Evolutionary conservation across 1,139 yeast species (phyloP), one percentile per base, ranked within the genome.

Genomic region (Saccharomyces hybrid): DNA sequence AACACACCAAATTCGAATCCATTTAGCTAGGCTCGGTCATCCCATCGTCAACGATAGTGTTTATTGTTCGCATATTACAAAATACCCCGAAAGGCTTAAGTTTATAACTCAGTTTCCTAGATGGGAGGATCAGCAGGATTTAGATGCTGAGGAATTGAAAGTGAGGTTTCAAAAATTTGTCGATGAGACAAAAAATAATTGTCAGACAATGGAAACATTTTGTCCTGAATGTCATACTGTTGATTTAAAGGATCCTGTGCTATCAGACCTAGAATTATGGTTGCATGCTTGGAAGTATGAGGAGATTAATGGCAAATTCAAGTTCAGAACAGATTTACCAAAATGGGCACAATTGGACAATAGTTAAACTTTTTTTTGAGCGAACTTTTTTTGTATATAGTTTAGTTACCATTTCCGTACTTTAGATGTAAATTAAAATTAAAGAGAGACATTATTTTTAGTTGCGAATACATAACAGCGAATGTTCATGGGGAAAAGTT

Each of bases 1-100:
- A 61, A 85, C 87, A 61, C 95, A 87, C 67, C 95, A 87, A 66
- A 85, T 87, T 25, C 73, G 95, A 53, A 84, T 86, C 6, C 95
- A 87, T 70, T 69, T 87, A 31, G 76, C 87, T 27, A 77, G 82
- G 54, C 53, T 85, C 52, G 88, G 89, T 0, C 74, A 68, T 60
- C 93, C 96, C 0, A 88, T 88, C 9, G 77, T 75, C 1, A 86
- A 87, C 60, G 96, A 88, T 65, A 78, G 78, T 8, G 68, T 83
- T 14, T 86, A 86, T 66, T 76, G 75, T 49, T 69, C 73, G 1
- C 54, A 53, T 7, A 58, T 52, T 46, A 60, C 65, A 1, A 61
- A 54, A 50, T 67, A 63, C 34, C 66, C 66, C 2, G 41, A 51
- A 27, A 60, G 70, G 27, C 52, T 68, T 0, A 54, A 59, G 11